A percentile compares a stretch with the other conserved stretches of the same genome.
Conservation (phyloP, 441 rosid genomes). For the Gossypium lobatum region DNA sequence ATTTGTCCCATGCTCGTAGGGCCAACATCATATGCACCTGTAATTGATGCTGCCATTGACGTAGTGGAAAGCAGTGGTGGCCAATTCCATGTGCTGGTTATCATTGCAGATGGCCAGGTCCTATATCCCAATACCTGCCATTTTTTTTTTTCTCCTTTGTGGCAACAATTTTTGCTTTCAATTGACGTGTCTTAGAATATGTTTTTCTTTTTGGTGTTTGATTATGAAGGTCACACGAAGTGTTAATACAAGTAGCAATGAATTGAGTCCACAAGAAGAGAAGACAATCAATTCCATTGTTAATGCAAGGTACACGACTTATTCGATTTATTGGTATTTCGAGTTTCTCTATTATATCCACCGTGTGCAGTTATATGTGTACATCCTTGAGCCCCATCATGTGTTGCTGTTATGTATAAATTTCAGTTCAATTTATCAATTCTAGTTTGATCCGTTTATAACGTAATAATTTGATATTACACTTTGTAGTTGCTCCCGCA, state of each 20-base stretch:
- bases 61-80: conserved; percentile 70
- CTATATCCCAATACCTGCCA: neutral
- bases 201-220: neutral
- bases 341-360: neutral
- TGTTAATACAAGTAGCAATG: conserved; percentile 34
- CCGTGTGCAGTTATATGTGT: too few species aligned
- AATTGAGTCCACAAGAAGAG: conserved; percentile 68
- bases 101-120: conserved; percentile 90
- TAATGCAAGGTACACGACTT: conserved; percentile 49
- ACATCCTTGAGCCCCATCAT: too few species aligned
- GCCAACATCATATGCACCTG: conserved; percentile 84
- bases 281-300: conserved; percentile 64
- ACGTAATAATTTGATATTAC: too few species aligned
- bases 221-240: conserved; percentile 74
- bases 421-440: too few species aligned
- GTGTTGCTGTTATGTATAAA: too few species aligned
- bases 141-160: neutral
- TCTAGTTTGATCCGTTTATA: too few species aligned
- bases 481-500: too few species aligned
- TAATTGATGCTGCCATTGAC: conserved; percentile 66
- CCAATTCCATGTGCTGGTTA: conserved; percentile 77
- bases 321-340: neutral
- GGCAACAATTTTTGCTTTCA: neutral
- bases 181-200: neutral
- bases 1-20: conserved; percentile 34